phyloP scores from a whole-genome alignment of 768 basidiomycete genomes.

The Kondoa malvinella region DNA sequence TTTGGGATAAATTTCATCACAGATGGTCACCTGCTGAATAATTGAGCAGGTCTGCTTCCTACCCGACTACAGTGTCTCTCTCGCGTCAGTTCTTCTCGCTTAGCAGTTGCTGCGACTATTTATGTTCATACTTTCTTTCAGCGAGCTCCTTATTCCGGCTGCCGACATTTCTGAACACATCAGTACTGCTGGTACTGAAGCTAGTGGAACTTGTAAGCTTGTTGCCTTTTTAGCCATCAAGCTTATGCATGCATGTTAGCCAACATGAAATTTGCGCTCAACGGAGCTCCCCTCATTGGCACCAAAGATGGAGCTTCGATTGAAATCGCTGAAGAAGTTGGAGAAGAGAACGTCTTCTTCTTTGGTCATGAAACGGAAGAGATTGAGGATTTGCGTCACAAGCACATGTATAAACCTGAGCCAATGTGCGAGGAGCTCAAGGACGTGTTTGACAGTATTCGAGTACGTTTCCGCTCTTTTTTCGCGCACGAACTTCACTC shows the following conservation, averaged over 20 bases:
- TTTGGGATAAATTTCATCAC: too few relatives aligned
- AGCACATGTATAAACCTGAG: slow-evolving; percentile 65
- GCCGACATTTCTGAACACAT: slow-evolving; percentile 92
- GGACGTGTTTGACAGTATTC: slow-evolving; percentile 56
- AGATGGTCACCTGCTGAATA: too few relatives aligned
- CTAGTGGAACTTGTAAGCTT: slow-evolving; percentile 29
- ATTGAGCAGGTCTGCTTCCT: slow-evolving; percentile 87
- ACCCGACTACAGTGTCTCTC: slow-evolving; percentile 65
- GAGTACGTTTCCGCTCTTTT: slow-evolving; percentile 56
- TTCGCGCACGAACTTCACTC: slow-evolving; percentile 65
- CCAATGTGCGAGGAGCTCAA: slow-evolving; percentile 64
- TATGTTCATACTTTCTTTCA: too few relatives aligned
- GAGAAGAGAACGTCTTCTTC: slow-evolving; percentile 78
- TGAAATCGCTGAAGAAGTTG: slow-evolving; percentile 91
- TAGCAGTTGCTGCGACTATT: too few relatives aligned
- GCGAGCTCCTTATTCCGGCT: slow-evolving; percentile 40
- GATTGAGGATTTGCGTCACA: slow-evolving; percentile 49
- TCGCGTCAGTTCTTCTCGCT: neutral
- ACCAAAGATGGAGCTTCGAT: slow-evolving; percentile 75
- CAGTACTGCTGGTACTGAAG: slow-evolving; percentile 88
- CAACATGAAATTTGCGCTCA: slow-evolving; percentile 53
- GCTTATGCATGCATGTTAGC: slow-evolving; percentile 19
- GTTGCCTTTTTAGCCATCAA: slow-evolving; percentile 25
- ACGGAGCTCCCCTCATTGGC: slow-evolving; percentile 56
- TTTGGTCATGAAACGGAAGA: slow-evolving; percentile 31